A percentile compares a stretch with the other conserved stretches of the same genome.
phyloP scores from a whole-genome alignment of 2,329 filamentous ascomycete species.

The Fusarium musae region DNA sequence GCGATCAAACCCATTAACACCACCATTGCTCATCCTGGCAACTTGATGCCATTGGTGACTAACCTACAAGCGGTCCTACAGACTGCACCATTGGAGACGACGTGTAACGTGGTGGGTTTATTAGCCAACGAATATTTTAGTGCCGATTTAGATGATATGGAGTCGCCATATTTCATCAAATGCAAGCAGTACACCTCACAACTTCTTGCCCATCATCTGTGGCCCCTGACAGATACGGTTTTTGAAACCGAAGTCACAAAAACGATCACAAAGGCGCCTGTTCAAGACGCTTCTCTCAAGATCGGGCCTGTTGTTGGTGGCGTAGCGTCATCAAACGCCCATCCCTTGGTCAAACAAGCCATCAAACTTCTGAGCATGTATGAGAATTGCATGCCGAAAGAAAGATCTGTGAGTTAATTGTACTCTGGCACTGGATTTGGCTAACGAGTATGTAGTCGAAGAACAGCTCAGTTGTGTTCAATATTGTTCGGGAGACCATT shows the following conservation, averaged over 20 bases:
- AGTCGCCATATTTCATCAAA: conserved; percentile 63
- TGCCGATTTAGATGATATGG: conserved; percentile 67
- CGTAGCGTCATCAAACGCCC: conserved; percentile 66
- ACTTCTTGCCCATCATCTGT: conserved; percentile 66
- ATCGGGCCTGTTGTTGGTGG: conserved; percentile 62
- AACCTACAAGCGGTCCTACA: conserved; percentile 62
- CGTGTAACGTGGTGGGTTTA: conserved; percentile 68
- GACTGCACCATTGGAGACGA: conserved; percentile 57
- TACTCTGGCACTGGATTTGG: not conserved
- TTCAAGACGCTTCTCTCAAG: conserved; percentile 61
- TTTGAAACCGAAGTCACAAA: conserved; percentile 68
- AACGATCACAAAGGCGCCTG: conserved; percentile 61
- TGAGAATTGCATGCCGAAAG: conserved; percentile 72
- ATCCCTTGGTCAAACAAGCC: conserved; percentile 67
- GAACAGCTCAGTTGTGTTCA: conserved; percentile 67
- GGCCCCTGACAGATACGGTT: conserved; percentile 64
- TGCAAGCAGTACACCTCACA: conserved; percentile 67
- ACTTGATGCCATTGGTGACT: conserved; percentile 63
- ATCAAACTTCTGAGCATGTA: conserved; percentile 70
- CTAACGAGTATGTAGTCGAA: conserved; percentile 47
- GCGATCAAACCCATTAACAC: conserved; percentile 62
- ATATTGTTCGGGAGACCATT: conserved; percentile 90
- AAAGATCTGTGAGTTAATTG: conserved; percentile 64
- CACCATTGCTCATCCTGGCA: conserved; percentile 63
- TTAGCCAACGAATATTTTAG: conserved; percentile 68